Conservation (phyloP, 805 yeast genomes). For the Ascoidea asiatica region DNA sequence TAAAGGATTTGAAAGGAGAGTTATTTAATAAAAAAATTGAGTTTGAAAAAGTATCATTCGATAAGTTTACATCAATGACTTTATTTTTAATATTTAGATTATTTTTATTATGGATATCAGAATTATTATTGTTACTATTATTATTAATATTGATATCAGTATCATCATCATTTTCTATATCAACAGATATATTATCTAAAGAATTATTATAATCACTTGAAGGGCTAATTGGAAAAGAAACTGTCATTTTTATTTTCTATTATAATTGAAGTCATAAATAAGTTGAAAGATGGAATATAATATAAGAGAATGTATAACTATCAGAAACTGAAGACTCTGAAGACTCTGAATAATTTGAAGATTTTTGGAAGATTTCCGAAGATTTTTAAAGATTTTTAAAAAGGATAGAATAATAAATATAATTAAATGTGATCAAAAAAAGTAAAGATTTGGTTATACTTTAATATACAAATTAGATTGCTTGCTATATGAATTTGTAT, state of each 20-base stretch:
- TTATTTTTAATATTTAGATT: no score
- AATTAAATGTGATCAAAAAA: no score
- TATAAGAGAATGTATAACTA: background rate
- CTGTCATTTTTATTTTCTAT: background rate
- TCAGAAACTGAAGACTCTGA: background rate
- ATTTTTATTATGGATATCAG: background rate
- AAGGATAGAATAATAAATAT: no score
- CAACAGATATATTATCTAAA: background rate
- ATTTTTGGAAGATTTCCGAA: no score
- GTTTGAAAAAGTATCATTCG: background rate
- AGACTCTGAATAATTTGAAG: no score
- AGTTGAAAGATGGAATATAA: background rate
- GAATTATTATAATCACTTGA: background rate
- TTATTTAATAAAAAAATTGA: background rate
- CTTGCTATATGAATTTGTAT: no score
- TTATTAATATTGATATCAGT: background rate
- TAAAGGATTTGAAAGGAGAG: background rate
- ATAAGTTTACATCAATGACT: background rate
- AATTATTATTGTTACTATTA: background rate
- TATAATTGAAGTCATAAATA: background rate
- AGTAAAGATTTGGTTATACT: no score
- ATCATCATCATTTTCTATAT: background rate
- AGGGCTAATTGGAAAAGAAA: background rate
- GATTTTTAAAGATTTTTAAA: no score
- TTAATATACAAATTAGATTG: no score